Base-by-base conservation (phyloP, 1,284 basidiomycete genomes). In the Schizopora paradoxa region DNA sequence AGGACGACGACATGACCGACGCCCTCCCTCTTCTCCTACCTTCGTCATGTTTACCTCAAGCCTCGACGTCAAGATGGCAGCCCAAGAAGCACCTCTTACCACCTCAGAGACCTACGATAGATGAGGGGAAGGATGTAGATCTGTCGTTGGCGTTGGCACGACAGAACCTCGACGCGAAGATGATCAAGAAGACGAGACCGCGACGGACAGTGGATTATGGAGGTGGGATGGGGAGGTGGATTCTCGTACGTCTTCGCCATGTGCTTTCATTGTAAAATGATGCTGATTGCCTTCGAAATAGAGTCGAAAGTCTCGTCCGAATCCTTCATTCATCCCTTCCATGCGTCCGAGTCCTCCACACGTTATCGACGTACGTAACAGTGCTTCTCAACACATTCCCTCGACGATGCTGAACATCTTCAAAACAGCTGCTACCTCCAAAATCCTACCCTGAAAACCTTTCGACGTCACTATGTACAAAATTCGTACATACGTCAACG, bases 401-500 rank as follows among this genome's bases (percentile, higher is more conserved):
- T n/a, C n/a, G n/a, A n/a, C n/a, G n/a, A n/a, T n/a, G n/a, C n/a
- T n/a, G n/a, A n/a, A n/a, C n/a, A n/a, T n/a, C n/a, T n/a, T n/a
- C n/a, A n/a, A n/a, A n/a, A n/a, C 61, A 97, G 94, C 76, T 99
- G 21, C 73, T 98, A 23, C 94, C 94, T 1, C 86, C 95, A 0
- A 83, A 85, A 59, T 94, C 92, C 27, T 96, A 97, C 62, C 79
- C 82, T 13, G 79, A 81, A 47, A 95, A 97, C 61, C 74, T 86
- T 1, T 89, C 91, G 2, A 95, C 91, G 0, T 96, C 92, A 0
- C 72, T 97, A 43, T 92, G 92, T 59, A 94, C 92, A 34, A 92
- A 94, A 61, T 96, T 97, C 57, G 88, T 97, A 8, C 96, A 99
- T 63, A 98, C 94, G 0, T 95, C 92, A 5, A 97, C 94, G 40